These are phyloP conservation scores for Parietaria judaica DNA, from an alignment of 306 rosid species.

Conservation along the genomic window DNA sequence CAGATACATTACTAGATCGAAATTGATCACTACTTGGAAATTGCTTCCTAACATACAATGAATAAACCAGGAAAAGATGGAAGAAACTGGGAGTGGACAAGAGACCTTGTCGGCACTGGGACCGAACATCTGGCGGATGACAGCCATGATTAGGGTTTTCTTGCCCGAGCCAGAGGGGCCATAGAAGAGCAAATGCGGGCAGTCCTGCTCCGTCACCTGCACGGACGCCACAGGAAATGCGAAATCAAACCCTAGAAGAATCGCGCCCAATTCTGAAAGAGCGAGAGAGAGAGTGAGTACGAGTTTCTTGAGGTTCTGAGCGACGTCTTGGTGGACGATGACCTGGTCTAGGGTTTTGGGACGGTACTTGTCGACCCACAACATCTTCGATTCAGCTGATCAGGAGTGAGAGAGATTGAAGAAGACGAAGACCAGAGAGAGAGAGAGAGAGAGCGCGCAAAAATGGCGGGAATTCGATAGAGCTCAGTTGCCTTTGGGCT, in stretches of 20 bases:
- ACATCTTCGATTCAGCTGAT: slow-evolving; percentile 31
- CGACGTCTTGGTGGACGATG: slow-evolving; percentile 52
- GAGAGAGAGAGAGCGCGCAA: background rate
- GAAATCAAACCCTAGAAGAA: background rate
- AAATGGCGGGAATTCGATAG: too few relatives aligned
- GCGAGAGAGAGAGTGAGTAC: slow-evolving; percentile 23
- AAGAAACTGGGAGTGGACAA: background rate
- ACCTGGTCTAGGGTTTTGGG: slow-evolving; percentile 83
- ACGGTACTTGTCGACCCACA: slow-evolving; percentile 96
- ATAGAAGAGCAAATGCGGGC: slow-evolving; percentile 91
- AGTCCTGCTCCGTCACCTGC: slow-evolving; percentile 81
- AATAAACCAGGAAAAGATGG: too few relatives aligned
- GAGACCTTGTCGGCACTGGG: slow-evolving; percentile 76
- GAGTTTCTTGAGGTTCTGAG: slow-evolving; percentile 86
- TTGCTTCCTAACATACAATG: too few relatives aligned
- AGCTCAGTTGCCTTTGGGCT: too few relatives aligned
- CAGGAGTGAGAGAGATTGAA: background rate
- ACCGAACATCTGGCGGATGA: slow-evolving; percentile 89
- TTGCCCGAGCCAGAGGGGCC: slow-evolving; percentile 97
- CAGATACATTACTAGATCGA: background rate
- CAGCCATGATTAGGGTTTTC: slow-evolving; percentile 93
- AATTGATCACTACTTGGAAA: too few relatives aligned
- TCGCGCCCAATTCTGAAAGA: background rate
- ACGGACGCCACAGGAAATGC: background rate
- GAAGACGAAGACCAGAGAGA: background rate